Conservation (phyloP, 202 grass and related monocot genomes). For the Cymbopogon flexuosus region DNA sequence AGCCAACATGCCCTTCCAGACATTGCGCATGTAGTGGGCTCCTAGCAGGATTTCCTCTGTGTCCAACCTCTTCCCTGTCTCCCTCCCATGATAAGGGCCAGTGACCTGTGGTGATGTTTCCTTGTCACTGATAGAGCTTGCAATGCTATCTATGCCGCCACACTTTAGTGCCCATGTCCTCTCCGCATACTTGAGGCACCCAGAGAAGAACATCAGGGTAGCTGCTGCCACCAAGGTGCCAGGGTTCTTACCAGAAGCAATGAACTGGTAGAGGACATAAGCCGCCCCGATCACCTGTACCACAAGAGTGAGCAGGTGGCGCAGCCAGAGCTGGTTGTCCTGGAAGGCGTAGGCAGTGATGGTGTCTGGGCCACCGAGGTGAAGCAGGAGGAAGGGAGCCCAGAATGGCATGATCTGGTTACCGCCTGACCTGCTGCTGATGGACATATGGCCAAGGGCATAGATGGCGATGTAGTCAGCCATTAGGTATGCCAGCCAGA, state of each 20-base stretch:
- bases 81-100: background rate
- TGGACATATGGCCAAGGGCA: conserved; percentile 23
- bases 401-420: background rate
- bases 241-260: background rate
- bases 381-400: conserved; percentile 19
- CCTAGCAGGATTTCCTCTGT: background rate
- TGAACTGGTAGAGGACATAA: background rate
- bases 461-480: background rate
- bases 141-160: background rate
- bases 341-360: conserved; percentile 28
- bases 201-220: background rate
- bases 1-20: background rate
- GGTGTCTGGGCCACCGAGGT: background rate
- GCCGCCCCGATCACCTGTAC: background rate
- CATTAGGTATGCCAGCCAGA: conserved; percentile 6
- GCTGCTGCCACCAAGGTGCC: background rate
- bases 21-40: background rate
- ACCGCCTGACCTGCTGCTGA: background rate
- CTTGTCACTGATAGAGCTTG: background rate
- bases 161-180: conserved; percentile 21
- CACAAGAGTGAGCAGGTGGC: background rate
- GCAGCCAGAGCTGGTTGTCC: conserved; percentile 50
- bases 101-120: no score
- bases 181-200: conserved; percentile 3
- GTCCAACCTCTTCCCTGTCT: background rate